phyloP scores from a whole-genome alignment of 306 rosid species.

The Vigna hirtella region DNA sequence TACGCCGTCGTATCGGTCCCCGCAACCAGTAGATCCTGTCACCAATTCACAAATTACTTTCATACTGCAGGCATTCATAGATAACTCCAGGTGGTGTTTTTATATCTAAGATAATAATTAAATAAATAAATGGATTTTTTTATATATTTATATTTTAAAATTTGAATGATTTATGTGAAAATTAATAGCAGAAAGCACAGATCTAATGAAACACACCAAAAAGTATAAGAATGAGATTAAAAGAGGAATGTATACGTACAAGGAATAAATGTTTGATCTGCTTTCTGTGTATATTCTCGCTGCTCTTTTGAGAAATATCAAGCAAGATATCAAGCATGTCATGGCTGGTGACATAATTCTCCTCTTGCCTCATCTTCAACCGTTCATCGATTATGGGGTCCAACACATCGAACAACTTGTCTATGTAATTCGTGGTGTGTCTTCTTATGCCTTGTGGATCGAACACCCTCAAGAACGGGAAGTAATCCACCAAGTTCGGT shows the following conservation, averaged over 20 bases:
- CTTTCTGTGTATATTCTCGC: slow-evolving; percentile 33
- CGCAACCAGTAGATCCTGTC: slow-evolving; percentile 58
- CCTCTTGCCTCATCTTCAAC: slow-evolving; percentile 17
- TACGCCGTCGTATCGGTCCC: slow-evolving; percentile 65
- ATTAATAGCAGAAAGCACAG: background rate
- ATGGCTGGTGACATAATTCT: background rate
- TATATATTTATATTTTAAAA: no score
- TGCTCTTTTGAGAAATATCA: slow-evolving; percentile 39
- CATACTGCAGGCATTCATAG: no score
- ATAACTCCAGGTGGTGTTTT: no score
- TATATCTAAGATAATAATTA: no score
- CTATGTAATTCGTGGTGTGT: slow-evolving; percentile 16
- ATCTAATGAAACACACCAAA: background rate
- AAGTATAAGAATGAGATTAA: background rate
- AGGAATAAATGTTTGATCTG: slow-evolving; percentile 44
- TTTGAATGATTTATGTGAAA: no score
- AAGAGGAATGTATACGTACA: slow-evolving; percentile 14
- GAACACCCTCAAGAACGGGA: slow-evolving; percentile 44
- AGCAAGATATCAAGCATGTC: slow-evolving; percentile 58
- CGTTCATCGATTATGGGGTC: slow-evolving; percentile 42
- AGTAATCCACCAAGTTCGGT: slow-evolving; percentile 56
- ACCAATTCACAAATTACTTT: background rate
- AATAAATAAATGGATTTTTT: no score
- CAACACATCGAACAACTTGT: slow-evolving; percentile 33
- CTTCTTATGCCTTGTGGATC: slow-evolving; percentile 53